A percentile compares a stretch with the other conserved stretches of the same genome.
Conservation (phyloP, 768 basidiomycete genomes). For the Tylopilus vinaceipallidus region DNA sequence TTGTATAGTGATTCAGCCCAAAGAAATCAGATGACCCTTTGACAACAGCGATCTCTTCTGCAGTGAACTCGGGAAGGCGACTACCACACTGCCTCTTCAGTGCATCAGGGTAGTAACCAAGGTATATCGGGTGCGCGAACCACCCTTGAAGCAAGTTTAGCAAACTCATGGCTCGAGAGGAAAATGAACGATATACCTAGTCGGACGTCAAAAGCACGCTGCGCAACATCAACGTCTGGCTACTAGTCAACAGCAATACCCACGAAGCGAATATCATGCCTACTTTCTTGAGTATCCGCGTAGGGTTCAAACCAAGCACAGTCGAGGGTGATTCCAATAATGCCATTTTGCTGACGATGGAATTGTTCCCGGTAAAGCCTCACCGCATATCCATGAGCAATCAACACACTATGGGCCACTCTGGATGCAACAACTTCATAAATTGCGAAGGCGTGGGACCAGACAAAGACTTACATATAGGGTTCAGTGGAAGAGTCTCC, state of each 20-base stretch:
- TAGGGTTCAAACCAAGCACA: constrained; percentile 77
- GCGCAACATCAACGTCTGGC: constrained; percentile 65
- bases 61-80: constrained; percentile 59
- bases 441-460: not conserved
- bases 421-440: constrained; percentile 32
- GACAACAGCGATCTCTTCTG: constrained; percentile 56
- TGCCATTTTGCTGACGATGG: constrained; percentile 60
- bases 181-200: constrained; percentile 52
- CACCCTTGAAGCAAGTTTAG: constrained; percentile 43
- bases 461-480: constrained; percentile 57
- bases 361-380: constrained; percentile 69
- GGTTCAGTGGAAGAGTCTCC: constrained; percentile 68
- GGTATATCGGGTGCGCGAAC: constrained; percentile 73
- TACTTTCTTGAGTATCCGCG: constrained; percentile 67
- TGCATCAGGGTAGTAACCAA: constrained; percentile 66
- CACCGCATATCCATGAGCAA: constrained; percentile 69
- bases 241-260: not conserved
- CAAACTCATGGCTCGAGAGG: constrained; percentile 21
- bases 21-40: constrained; percentile 73
- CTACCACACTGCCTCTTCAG: constrained; percentile 57
- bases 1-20: constrained; percentile 77
- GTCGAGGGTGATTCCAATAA: constrained; percentile 79
- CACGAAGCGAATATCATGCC: not conserved
- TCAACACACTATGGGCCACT: constrained; percentile 65
- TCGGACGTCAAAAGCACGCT: constrained; percentile 73